A percentile compares a stretch with the other conserved stretches of the same genome.
Conservation (phyloP, 768 basidiomycete species). For the Suillus subluteus region DNA sequence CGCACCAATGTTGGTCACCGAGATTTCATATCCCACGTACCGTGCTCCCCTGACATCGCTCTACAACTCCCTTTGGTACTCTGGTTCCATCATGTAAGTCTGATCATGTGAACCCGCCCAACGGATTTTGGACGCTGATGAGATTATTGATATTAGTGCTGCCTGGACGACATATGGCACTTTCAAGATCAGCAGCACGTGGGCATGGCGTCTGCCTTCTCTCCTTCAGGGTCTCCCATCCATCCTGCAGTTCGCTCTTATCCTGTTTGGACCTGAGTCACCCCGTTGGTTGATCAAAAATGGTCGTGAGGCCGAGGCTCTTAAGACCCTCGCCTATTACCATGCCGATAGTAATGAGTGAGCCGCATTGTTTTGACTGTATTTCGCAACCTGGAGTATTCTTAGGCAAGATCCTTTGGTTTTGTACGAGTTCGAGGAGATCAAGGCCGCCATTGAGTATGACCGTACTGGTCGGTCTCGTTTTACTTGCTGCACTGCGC, state of each 20-base stretch:
- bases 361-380: slow-evolving; percentile 18
- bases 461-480: slow-evolving; percentile 48
- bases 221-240: slow-evolving; percentile 73
- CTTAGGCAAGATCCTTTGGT: slow-evolving; percentile 65
- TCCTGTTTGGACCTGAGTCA: slow-evolving; percentile 79
- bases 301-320: slow-evolving; percentile 70
- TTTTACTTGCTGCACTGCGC: not conserved
- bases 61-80: slow-evolving; percentile 88
- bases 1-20: slow-evolving; percentile 84
- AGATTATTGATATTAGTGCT: slow-evolving; percentile 42
- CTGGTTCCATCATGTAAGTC: slow-evolving; percentile 74
- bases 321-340: slow-evolving; percentile 76
- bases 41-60: slow-evolving; percentile 77
- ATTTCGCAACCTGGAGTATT: not conserved
- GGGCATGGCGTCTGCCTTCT: slow-evolving; percentile 87
- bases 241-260: slow-evolving; percentile 61
- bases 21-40: slow-evolving; percentile 83
- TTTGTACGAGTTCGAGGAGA: slow-evolving; percentile 77
- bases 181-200: slow-evolving; percentile 65
- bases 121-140: not conserved
- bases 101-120: slow-evolving; percentile 10
- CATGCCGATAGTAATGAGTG: slow-evolving; percentile 77
- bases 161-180: slow-evolving; percentile 90
- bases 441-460: slow-evolving; percentile 74
- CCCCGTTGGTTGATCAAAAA: slow-evolving; percentile 84